phyloP scores from a whole-genome alignment of 1,139 yeast genomes.

The Taphrina deformans region DNA sequence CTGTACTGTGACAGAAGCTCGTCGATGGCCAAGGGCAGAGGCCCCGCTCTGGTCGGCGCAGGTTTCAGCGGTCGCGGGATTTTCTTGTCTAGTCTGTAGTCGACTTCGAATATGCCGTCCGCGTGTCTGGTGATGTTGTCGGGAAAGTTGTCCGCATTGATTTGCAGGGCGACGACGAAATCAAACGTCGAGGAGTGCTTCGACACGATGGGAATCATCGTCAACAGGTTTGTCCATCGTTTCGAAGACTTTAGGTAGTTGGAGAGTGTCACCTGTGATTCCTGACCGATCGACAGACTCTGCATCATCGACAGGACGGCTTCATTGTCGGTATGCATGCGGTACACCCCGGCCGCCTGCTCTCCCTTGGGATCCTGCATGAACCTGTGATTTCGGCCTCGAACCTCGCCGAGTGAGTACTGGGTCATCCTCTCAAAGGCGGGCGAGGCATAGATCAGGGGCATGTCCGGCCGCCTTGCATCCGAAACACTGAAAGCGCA shows the following conservation, averaged over 20 bases:
- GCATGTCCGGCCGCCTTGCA: constrained; percentile 34
- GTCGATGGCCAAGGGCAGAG: background rate
- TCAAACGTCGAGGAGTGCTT: constrained; percentile 23
- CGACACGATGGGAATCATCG: constrained; percentile 36
- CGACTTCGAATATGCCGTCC: constrained; percentile 7
- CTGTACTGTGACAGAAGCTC: background rate
- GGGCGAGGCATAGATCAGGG: constrained; percentile 35
- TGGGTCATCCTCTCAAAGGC: constrained; percentile 35
- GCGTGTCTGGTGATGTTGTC: constrained; percentile 3
- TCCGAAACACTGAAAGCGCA: constrained; percentile 37
- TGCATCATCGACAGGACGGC: constrained; percentile 33
- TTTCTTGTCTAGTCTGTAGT: background rate
- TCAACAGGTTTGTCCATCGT: constrained; percentile 36
- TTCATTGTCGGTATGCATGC: constrained; percentile 35
- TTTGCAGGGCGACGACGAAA: constrained; percentile 20
- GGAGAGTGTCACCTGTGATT: constrained; percentile 35
- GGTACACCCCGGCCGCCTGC: constrained; percentile 26
- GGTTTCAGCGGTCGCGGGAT: constrained; percentile 10
- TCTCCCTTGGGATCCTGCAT: constrained; percentile 36
- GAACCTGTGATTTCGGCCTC: constrained; percentile 37
- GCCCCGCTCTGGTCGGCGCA: background rate
- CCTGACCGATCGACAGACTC: constrained; percentile 33
- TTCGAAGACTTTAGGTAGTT: constrained; percentile 35
- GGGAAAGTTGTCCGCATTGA: constrained; percentile 9
- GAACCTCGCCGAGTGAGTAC: constrained; percentile 33